Percentiles rank a stretch among this genome's conserved stretches.
phyloP scores from a whole-genome alignment of 495 filamentous ascomycete genomes.

The Sporormia fimetaria region DNA sequence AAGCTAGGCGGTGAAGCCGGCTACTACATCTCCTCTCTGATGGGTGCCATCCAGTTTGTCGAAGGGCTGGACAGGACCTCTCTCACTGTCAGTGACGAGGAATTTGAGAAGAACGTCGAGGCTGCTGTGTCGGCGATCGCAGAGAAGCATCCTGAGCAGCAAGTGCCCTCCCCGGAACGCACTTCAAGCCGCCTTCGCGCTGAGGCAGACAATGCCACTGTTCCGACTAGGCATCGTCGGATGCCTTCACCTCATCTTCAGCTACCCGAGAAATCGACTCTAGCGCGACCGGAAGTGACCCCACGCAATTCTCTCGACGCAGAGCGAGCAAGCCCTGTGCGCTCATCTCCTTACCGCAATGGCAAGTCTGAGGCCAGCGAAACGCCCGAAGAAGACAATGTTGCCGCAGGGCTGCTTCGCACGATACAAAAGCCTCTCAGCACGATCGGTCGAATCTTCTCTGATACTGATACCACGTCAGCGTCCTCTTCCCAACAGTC shows the following conservation, averaged over 20 bases:
- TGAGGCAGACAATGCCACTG: conserved; percentile 32
- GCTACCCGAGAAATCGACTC: conserved; percentile 50
- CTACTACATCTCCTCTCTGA: conserved; percentile 96
- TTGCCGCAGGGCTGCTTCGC: conserved; percentile 71
- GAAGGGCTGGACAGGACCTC: conserved; percentile 91
- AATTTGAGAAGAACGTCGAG: conserved; percentile 92
- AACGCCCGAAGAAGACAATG: conserved; percentile 45
- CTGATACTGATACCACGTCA: conserved; percentile 48
- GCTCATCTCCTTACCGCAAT: conserved; percentile 35
- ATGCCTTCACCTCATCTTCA: conserved; percentile 29
- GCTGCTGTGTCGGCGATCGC: conserved; percentile 93
- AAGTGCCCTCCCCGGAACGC: conserved; percentile 24
- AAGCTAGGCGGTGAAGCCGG: conserved; percentile 93
- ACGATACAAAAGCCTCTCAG: conserved; percentile 87
- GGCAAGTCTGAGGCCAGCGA: conserved; percentile 40
- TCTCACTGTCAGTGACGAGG: conserved; percentile 83
- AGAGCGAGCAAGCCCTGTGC: conserved; percentile 40
- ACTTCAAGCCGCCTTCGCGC: conserved; percentile 4
- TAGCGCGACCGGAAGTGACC: conserved; percentile 43
- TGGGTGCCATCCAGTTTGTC: conserved; percentile 94
- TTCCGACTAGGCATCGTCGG: conserved; percentile 24
- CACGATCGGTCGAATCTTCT: conserved; percentile 95
- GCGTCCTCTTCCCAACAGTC: conserved; percentile 20
- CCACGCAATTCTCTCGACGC: conserved; percentile 46
- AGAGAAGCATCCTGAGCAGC: conserved; percentile 55